These are phyloP conservation scores for Calvatia gigantea DNA, from an alignment of 768 basidiomycete genomes.

Conservation along the genomic window DNA sequence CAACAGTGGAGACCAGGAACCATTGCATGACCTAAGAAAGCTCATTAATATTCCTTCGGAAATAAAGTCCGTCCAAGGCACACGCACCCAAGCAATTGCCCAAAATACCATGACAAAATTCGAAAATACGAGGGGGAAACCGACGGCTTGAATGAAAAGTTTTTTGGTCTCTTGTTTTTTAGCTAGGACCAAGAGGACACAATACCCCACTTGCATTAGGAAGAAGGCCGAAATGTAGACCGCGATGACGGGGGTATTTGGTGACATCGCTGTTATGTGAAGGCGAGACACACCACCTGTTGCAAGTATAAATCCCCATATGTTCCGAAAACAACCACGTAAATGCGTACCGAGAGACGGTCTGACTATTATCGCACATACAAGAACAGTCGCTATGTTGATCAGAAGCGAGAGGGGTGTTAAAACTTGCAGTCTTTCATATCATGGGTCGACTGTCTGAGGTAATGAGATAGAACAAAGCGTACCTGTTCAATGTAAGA, in stretches of 20 bases:
- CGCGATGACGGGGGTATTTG: slow-evolving; percentile 52
- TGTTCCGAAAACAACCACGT: not conserved
- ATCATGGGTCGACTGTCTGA: too few species aligned
- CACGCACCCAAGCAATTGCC: slow-evolving; percentile 71
- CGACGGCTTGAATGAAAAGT: slow-evolving; percentile 77
- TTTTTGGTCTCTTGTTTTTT: slow-evolving; percentile 79
- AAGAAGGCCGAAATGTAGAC: slow-evolving; percentile 61
- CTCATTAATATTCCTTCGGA: not conserved
- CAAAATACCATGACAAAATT: slow-evolving; percentile 82
- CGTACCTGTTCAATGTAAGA: slow-evolving; percentile 52
- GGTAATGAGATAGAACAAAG: not conserved
- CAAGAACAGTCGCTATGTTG: slow-evolving; percentile 66
- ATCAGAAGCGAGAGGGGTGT: slow-evolving; percentile 83
- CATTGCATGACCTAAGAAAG: slow-evolving; percentile 58
- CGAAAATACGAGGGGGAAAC: slow-evolving; percentile 66
- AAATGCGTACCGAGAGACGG: slow-evolving; percentile 53
- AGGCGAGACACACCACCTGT: slow-evolving; percentile 47
- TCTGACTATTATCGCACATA: slow-evolving; percentile 64
- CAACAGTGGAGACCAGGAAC: slow-evolving; percentile 73
- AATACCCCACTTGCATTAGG: slow-evolving; percentile 76
- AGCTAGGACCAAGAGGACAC: slow-evolving; percentile 68
- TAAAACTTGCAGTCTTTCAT: slow-evolving; percentile 67
- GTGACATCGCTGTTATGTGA: slow-evolving; percentile 72
- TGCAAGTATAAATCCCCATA: not conserved
- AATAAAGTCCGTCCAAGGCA: not conserved